Evolutionary conservation across 2,329 filamentous ascomycete species (phyloP).

Genomic region (Neobulgaria alba): DNA sequence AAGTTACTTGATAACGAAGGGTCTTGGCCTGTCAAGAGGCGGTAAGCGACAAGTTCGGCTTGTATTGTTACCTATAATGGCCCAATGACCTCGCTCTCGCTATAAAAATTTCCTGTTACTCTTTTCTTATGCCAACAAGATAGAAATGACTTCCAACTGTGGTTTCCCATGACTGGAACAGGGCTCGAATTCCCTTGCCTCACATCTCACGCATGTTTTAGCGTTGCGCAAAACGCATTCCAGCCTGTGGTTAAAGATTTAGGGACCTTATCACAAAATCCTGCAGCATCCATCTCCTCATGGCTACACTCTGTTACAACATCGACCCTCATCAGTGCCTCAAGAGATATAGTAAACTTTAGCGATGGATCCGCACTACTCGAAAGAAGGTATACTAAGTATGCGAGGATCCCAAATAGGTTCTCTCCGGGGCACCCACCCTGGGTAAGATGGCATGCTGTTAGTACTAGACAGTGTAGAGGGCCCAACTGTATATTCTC

Average conservation of each 20-base stretch:
- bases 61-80: conserved; percentile 31
- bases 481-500: conserved; percentile 13
- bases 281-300: conserved; percentile 20
- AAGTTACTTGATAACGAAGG: conserved; percentile 17
- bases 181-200: too few relatives aligned
- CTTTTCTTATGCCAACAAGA: not conserved
- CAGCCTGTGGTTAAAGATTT: conserved; percentile 7
- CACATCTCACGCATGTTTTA: conserved; percentile 7
- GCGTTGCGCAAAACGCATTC: conserved; percentile 8
- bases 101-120: conserved; percentile 7
- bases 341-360: conserved; percentile 7
- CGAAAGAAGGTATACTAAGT: conserved; percentile 28
- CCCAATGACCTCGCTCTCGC: conserved; percentile 10
- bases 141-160: too few relatives aligned
- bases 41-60: conserved; percentile 32
- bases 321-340: conserved; percentile 6
- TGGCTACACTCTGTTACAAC: conserved; percentile 13
- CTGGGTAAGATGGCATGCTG: conserved; percentile 28
- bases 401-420: conserved; percentile 33
- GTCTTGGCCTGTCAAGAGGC: conserved; percentile 24
- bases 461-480: conserved; percentile 28
- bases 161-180: too few relatives aligned
- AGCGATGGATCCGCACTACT: conserved; percentile 23
- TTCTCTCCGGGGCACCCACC: conserved; percentile 30
- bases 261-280: conserved; percentile 10